Base-by-base conservation (phyloP, 208 protist genomes). In the Leishmania mexicana region DNA sequence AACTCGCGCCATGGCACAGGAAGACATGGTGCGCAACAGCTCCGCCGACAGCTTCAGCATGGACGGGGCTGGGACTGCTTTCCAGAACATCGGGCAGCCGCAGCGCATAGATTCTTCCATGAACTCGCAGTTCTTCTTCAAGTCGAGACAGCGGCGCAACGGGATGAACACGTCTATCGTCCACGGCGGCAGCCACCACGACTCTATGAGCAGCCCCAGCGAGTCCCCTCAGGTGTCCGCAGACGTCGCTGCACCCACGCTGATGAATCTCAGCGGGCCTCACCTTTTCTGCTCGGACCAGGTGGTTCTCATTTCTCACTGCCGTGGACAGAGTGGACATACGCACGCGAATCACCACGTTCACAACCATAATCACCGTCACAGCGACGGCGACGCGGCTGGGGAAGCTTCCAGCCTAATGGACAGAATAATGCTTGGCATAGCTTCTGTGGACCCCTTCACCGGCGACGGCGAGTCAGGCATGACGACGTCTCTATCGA, bases 1-100 rank as follows among this genome's bases (percentile, higher is more conserved):
- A 40, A 57, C 45, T 15, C 81, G 60, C n/a, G 7, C 45, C 1
- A 24, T 73, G 64, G 17, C 49, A 40, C 73, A 79, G 47, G 82
- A 85, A 8, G 82, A 85, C 53, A 60, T 76, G 38, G 82, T 85
- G 40, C 73, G 76, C 58, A 62, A 82, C 78, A 86, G 83, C 75
- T 57, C 65, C n/a, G 74, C 57, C 28, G 80, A 87, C 24, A 81
- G 83, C 78, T 82, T 81, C 11, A 19, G 38, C 40, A 57, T 58
- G 1, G 78, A 77, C 3, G 83, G 60, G 19, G 60, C 38, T n/a
- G 53, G 57, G 42, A 38, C 42, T 5, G 11, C 40, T 11, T 65
- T 57, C 31, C 31, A 78, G 35, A 62, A 15, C 49, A 53, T 11
- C 38, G 72, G 54, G 21, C 78, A 81, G 65, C 83, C 83, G 17